Percentiles rank a stretch among this genome's conserved stretches.
Conservation (phyloP, 768 basidiomycete genomes). For the Chalciporus chontae region DNA sequence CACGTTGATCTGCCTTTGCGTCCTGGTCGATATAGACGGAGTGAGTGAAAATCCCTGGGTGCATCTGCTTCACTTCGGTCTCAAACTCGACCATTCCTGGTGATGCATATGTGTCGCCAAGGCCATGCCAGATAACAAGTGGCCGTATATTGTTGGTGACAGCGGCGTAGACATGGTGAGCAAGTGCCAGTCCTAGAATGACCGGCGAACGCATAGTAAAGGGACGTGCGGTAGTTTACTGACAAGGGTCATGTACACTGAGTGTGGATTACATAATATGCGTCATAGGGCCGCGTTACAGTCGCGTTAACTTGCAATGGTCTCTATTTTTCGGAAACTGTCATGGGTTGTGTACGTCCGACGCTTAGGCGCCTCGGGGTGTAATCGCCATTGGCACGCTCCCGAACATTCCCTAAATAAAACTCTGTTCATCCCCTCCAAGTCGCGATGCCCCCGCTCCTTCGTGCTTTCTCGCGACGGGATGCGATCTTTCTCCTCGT, state of each 20-base stretch:
- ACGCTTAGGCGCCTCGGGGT: background rate
- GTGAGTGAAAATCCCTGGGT: conserved; percentile 77
- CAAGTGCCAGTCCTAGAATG: conserved; percentile 15
- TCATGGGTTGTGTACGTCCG: too few species aligned
- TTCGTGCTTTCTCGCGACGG: conserved; percentile 45
- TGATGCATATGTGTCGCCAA: conserved; percentile 78
- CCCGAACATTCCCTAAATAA: background rate
- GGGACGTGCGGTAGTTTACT: background rate
- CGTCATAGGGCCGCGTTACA: too few species aligned
- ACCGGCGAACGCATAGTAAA: conserved; percentile 13
- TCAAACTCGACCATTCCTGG: conserved; percentile 70
- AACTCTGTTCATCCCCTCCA: background rate
- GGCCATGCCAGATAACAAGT: conserved; percentile 75
- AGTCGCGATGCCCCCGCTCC: conserved; percentile 32
- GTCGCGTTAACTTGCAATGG: too few species aligned
- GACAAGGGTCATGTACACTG: too few species aligned
- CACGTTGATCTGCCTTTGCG: conserved; percentile 57
- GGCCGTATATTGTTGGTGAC: conserved; percentile 37
- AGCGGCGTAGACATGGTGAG: conserved; percentile 9
- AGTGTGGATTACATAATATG: conserved; percentile 5
- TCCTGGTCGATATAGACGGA: conserved; percentile 66
- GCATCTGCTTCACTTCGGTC: conserved; percentile 51
- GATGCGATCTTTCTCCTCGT: conserved; percentile 59
- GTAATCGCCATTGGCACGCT: background rate
- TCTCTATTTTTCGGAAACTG: too few species aligned